Evolutionary conservation across 2,329 filamentous ascomycete genomes (phyloP).

Genomic region (Pseudogymnoascus sp.): DNA sequence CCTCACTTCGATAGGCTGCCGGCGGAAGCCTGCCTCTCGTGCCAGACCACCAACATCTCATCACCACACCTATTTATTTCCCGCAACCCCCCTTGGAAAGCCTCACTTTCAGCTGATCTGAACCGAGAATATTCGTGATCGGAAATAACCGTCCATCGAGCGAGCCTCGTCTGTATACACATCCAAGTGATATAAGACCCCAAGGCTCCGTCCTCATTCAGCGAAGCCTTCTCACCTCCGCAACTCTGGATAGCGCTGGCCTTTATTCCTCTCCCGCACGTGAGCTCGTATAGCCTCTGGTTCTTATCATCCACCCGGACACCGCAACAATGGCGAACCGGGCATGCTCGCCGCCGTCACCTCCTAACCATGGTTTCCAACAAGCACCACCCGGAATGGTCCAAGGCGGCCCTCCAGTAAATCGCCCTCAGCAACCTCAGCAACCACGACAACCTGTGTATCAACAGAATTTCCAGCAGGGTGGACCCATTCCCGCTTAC

Average conservation of each 20-base stretch:
- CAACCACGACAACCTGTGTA: not conserved
- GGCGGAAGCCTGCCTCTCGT: constrained; percentile 4
- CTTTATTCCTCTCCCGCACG: not conserved
- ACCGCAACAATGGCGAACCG: not conserved
- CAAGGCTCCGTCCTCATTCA: not conserved
- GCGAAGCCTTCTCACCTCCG: constrained; percentile 2
- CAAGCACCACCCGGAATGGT: not conserved
- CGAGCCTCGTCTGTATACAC: constrained; percentile 2
- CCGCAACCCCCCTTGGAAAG: not conserved
- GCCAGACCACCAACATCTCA: constrained; percentile 2
- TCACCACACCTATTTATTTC: constrained; percentile 8
- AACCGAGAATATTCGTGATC: not conserved
- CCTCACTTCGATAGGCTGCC: constrained; percentile 7
- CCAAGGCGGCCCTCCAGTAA: not conserved
- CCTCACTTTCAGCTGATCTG: constrained; percentile 2
- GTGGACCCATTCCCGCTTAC: not conserved
- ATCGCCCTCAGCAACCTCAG: constrained; percentile 15
- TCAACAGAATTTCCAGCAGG: not conserved
- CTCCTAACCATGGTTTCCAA: not conserved
- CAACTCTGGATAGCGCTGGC: not conserved
- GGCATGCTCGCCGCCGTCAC: not conserved
- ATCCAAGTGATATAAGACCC: constrained; percentile 3
- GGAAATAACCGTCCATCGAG: not conserved
- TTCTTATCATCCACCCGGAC: not conserved
- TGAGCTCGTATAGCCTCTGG: not conserved